Evolutionary conservation across 2,329 filamentous ascomycete species (phyloP).

Genomic region (Metarhizium rileyi): DNA sequence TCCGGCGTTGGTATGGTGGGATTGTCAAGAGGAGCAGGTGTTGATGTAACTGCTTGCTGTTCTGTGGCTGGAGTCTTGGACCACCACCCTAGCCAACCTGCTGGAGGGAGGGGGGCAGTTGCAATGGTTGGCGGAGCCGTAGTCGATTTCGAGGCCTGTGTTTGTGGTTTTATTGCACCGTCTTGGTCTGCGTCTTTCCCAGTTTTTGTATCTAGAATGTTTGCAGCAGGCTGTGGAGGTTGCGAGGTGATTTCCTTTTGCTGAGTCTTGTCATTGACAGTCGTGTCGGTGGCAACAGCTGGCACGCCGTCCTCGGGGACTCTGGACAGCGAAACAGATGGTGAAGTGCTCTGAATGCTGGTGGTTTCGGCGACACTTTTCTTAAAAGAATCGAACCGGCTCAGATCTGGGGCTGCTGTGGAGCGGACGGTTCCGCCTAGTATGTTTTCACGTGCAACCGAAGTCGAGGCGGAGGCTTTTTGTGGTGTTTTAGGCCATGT

Average conservation of each 20-base stretch:
- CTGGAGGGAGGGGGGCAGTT: slow-evolving; percentile 18
- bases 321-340: slow-evolving; percentile 14
- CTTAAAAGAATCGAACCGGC: slow-evolving; percentile 33
- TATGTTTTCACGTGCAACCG: slow-evolving; percentile 51
- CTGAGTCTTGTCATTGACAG: background rate
- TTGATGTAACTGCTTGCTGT: slow-evolving; percentile 11
- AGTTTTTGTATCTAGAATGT: background rate
- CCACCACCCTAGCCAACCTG: slow-evolving; percentile 49
- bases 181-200: background rate
- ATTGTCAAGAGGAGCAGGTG: background rate
- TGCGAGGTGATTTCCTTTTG: slow-evolving; percentile 3
- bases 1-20: slow-evolving; percentile 9
- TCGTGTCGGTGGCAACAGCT: background rate
- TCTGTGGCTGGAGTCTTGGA: slow-evolving; percentile 15
- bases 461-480: slow-evolving; percentile 50
- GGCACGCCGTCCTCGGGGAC: slow-evolving; percentile 15
- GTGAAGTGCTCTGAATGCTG: slow-evolving; percentile 19
- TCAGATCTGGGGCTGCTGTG: slow-evolving; percentile 36
- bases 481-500: slow-evolving; percentile 49
- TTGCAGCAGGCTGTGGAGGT: background rate
- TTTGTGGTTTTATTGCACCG: background rate
- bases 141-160: background rate
- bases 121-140: slow-evolving; percentile 7
- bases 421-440: slow-evolving; percentile 44
- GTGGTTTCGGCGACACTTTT: slow-evolving; percentile 26